These are phyloP conservation scores for Pichia ethanolica DNA, from an alignment of 805 yeast genomes.

Conservation along the genomic window DNA sequence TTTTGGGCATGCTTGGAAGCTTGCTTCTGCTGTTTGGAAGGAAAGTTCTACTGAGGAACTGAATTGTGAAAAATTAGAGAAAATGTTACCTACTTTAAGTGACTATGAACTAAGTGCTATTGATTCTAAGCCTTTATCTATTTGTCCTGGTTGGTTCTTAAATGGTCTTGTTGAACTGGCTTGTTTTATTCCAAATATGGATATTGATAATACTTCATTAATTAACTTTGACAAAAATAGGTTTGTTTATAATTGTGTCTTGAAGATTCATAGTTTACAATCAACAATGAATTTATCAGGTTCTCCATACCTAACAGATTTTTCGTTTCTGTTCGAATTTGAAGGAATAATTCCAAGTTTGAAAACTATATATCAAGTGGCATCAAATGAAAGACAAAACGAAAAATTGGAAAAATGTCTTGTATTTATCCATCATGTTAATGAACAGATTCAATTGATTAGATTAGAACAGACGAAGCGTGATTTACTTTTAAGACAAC, in stretches of 20 bases:
- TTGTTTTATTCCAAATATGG: constrained; percentile 73
- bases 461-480: constrained; percentile 38
- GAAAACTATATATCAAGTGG: constrained; percentile 26
- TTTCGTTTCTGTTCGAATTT: constrained; percentile 46
- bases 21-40: constrained; percentile 35
- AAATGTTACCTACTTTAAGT: constrained; percentile 6
- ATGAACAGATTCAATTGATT: constrained; percentile 43
- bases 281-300: constrained; percentile 22
- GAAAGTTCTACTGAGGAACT: not conserved
- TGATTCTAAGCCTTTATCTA: constrained; percentile 40
- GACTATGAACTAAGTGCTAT: constrained; percentile 4
- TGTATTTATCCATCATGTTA: constrained; percentile 39
- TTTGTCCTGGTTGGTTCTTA: constrained; percentile 88
- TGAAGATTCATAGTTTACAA: constrained; percentile 43
- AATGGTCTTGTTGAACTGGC: constrained; percentile 73
- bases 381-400: constrained; percentile 26
- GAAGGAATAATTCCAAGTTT: constrained; percentile 38
- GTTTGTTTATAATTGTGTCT: constrained; percentile 54
- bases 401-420: constrained; percentile 25
- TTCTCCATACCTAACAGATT: constrained; percentile 31
- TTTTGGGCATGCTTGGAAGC: constrained; percentile 62
- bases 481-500: constrained; percentile 22
- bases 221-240: constrained; percentile 84
- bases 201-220: constrained; percentile 51
- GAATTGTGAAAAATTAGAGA: constrained; percentile 21